Conservation (phyloP, 2,329 filamentous ascomycete genomes). For the Talaromyces sp. region DNA sequence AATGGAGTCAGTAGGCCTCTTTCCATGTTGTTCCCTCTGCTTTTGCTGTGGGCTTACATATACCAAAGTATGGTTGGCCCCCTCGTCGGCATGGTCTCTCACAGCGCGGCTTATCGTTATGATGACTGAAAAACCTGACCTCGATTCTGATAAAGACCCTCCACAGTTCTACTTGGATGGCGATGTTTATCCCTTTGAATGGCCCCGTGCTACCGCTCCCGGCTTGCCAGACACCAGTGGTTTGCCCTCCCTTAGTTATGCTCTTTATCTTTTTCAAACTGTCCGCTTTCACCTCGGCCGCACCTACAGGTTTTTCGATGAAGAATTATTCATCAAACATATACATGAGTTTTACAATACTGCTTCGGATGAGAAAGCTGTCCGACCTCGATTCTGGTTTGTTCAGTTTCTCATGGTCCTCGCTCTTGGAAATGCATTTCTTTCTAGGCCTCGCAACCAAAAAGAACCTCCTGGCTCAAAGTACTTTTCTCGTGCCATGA, state of each 20-base stretch:
- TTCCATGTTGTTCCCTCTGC: not conserved
- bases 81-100: constrained; percentile 20
- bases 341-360: not conserved
- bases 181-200: not conserved
- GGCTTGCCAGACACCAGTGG: not conserved
- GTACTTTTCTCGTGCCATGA: constrained; percentile 16
- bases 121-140: constrained; percentile 17
- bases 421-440: constrained; percentile 15
- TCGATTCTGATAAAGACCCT: not conserved
- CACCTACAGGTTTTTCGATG: not conserved
- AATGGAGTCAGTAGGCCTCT: not conserved
- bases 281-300: not conserved
- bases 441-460: constrained; percentile 8
- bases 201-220: not conserved
- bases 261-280: not conserved
- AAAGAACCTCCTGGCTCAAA: constrained; percentile 14
- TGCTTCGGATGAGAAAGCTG: not conserved
- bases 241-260: not conserved
- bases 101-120: constrained; percentile 19
- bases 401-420: constrained; percentile 14
- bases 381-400: constrained; percentile 3
- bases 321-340: not conserved
- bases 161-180: not conserved
- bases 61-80: constrained; percentile 17
- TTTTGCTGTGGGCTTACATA: not conserved